A percentile compares a stretch with the other conserved stretches of the same genome.
Evolutionary conservation across 2,329 filamentous ascomycete species (phyloP).

Genomic region (Hymenoscyphus infarciens): DNA sequence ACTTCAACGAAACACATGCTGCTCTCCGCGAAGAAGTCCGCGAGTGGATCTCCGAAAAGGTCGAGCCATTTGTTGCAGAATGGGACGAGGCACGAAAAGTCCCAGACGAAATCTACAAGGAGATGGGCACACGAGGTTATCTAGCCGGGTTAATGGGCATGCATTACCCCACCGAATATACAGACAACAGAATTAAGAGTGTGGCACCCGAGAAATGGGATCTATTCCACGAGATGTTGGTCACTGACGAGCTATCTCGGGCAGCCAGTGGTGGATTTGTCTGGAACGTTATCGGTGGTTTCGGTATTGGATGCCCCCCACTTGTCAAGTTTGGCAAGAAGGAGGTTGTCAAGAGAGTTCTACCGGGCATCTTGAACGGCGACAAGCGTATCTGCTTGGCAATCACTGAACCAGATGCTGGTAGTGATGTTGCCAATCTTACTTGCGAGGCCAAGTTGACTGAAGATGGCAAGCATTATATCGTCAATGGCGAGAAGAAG

Average conservation of each 20-base stretch:
- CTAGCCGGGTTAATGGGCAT: constrained; percentile 87
- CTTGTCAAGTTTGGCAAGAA: constrained; percentile 89
- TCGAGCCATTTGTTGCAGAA: constrained; percentile 88
- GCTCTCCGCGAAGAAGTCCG: constrained; percentile 88
- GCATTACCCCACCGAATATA: constrained; percentile 74
- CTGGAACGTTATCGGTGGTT: constrained; percentile 97
- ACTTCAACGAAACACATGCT: constrained; percentile 92
- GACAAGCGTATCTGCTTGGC: constrained; percentile 97
- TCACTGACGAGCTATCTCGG: constrained; percentile 92
- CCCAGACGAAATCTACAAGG: constrained; percentile 85
- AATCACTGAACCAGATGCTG: constrained; percentile 95
- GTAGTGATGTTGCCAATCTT: constrained; percentile 90
- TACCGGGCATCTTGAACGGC: constrained; percentile 82
- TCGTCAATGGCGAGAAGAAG: constrained; percentile 99
- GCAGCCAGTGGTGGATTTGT: constrained; percentile 87
- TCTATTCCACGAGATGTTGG: constrained; percentile 93
- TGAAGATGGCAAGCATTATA: constrained; percentile 97
- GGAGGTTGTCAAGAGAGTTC: constrained; percentile 76
- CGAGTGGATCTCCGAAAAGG: constrained; percentile 83
- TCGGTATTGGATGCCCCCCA: constrained; percentile 89
- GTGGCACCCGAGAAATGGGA: constrained; percentile 92
- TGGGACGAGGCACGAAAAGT: constrained; percentile 97
- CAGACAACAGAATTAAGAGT: constrained; percentile 66
- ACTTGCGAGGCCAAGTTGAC: constrained; percentile 93
- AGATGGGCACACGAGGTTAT: constrained; percentile 91